Percentiles rank a stretch among this genome's conserved stretches.
These are phyloP conservation scores for Mortierella sp. DNA, from an alignment of 371 early-diverging fungal genomes.

Conservation along the genomic window DNA sequence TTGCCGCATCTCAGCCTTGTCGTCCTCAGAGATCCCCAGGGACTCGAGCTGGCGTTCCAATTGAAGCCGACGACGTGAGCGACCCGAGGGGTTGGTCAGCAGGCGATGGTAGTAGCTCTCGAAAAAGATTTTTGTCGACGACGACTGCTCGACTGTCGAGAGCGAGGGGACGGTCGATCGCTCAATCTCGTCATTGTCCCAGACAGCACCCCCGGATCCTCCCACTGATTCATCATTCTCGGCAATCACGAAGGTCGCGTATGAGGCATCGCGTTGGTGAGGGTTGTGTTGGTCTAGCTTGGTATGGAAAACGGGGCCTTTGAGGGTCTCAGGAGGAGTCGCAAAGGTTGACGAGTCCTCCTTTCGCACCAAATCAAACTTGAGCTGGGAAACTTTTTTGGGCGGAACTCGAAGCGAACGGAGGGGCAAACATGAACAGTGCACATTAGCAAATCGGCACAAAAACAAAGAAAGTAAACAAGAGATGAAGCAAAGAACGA, in stretches of 20 bases:
- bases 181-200: conserved; percentile 31
- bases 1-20: conserved; percentile 59
- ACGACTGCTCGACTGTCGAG: conserved; percentile 67
- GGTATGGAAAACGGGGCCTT: conserved; percentile 41
- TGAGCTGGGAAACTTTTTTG: conserved; percentile 58
- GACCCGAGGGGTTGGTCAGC: conserved; percentile 60
- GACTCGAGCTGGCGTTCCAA: conserved; percentile 65
- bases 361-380: conserved; percentile 44
- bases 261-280: conserved; percentile 50
- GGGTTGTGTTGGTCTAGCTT: conserved; percentile 22
- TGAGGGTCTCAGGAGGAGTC: conserved; percentile 57
- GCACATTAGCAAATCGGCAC: conserved; percentile 20
- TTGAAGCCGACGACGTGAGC: conserved; percentile 59
- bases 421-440: conserved; percentile 7
- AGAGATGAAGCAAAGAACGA: neutral
- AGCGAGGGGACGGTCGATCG: conserved; percentile 57
- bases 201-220: neutral
- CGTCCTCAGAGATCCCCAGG: conserved; percentile 60
- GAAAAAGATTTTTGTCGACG: conserved; percentile 72
- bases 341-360: conserved; percentile 49
- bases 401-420: conserved; percentile 45
- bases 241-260: conserved; percentile 41
- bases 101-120: conserved; percentile 72
- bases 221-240: conserved; percentile 32
- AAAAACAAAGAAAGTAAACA: neutral